Evolutionary conservation across 1,139 yeast genomes (phyloP), one percentile per base, ranked within the genome.

Genomic region (Debaryomyces singareniensis): DNA sequence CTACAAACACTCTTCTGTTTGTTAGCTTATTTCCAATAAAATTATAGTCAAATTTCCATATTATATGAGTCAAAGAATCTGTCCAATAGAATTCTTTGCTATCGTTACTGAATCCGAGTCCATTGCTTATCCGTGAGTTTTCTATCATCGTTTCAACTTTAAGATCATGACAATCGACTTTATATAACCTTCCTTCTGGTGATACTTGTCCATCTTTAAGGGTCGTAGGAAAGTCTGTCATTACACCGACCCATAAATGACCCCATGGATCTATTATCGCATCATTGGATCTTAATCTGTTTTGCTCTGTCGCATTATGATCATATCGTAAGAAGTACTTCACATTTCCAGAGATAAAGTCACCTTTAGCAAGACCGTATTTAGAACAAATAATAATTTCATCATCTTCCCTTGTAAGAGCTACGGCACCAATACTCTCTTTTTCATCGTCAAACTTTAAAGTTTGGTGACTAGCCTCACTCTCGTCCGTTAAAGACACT

Each of bases 201-300:
- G 47, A 32, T 5, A 55, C 52, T 2, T 44, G 45, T 1, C 57
- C 61, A 20, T 52, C 55, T 14, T 40, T 40, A 18, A 35, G 32
- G 16, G 47, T 35, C 9, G 40, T 30, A 3, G 51, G 55, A 41
- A 78, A 78, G 40, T 78, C 78, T 23, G 65, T 62, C 87, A 82
- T 81, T n/a, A 82, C 64, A 2, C 91, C 91, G 31, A 80, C 68
- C 73, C 82, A 78, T 32, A 81, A 65, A 39, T 76, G 66, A 0
- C 91, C 89, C 53, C 74, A 61, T 2, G 81, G 79, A 32, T 80
- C 82, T 28, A 81, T 67, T 29, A 74, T 71, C 0, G 89, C 91
- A 46, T 82, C 93, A 43, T 82, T 82, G 13, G 87, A 76, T 45
- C 93, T 63, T 44, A 78, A 53, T 25, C 68, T 57, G 3, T 30